phyloP scores from a whole-genome alignment of 2,329 filamentous ascomycete genomes.

The Acarospora socialis region DNA sequence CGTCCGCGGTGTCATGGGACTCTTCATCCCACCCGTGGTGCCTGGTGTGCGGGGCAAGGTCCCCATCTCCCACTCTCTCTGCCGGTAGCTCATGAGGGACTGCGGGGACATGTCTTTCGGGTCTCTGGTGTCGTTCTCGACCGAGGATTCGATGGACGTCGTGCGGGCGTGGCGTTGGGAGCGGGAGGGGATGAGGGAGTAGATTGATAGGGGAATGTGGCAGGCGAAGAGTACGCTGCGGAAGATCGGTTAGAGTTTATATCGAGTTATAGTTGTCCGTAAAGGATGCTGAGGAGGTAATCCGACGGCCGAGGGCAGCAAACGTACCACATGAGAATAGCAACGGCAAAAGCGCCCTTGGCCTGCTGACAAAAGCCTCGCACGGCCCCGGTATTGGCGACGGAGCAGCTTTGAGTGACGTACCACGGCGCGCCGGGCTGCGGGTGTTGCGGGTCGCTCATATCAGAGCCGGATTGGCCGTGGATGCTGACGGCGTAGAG shows the following conservation, averaged over 20 bases:
- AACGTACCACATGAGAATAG: conserved; percentile 41
- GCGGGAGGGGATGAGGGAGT: conserved; percentile 19
- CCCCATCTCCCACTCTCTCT: conserved; percentile 19
- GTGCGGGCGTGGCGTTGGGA: conserved; percentile 2
- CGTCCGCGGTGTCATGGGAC: conserved; percentile 28
- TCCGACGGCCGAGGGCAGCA: not conserved
- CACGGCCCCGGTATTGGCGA: conserved; percentile 32
- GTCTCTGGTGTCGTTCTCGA: conserved; percentile 12
- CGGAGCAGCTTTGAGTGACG: conserved; percentile 45
- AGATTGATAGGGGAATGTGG: conserved; percentile 33
- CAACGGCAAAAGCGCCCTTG: conserved; percentile 42
- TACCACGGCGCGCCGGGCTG: conserved; percentile 48
- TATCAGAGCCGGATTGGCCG: conserved; percentile 44
- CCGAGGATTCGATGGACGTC: conserved; percentile 8
- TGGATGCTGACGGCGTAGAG: conserved; percentile 42
- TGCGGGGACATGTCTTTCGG: conserved; percentile 24
- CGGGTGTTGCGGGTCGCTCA: conserved; percentile 38
- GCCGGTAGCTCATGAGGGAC: conserved; percentile 16
- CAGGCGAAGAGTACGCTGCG: conserved; percentile 35
- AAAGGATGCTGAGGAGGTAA: no score
- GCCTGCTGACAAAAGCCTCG: conserved; percentile 46
- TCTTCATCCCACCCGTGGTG: conserved; percentile 11
- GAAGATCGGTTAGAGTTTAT: conserved; percentile 3
- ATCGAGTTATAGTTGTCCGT: not conserved
- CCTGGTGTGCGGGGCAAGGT: conserved; percentile 11